Percentiles rank a stretch among this genome's conserved stretches.
phyloP scores from a whole-genome alignment of 306 rosid species.

The Cyamopsis tetragonoloba region DNA sequence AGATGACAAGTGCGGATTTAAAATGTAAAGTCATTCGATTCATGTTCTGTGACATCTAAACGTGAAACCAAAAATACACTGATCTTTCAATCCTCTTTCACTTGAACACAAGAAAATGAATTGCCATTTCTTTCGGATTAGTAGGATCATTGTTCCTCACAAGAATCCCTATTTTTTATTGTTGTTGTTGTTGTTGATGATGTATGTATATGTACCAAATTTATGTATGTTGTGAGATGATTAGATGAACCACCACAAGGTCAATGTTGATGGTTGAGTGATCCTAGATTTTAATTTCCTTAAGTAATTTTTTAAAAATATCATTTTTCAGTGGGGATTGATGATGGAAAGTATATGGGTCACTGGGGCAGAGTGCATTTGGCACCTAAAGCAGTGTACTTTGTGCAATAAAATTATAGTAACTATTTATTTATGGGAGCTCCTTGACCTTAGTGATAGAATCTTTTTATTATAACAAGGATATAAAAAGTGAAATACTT shows the following conservation, averaged over 20 bases:
- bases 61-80: too few relatives aligned
- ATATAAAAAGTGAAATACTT: too few relatives aligned
- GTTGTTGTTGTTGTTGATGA: neutral
- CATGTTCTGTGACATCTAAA: too few relatives aligned
- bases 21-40: too few relatives aligned
- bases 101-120: too few relatives aligned
- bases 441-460: neutral
- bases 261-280: neutral
- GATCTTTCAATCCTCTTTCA: too few relatives aligned
- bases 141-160: constrained; percentile 6
- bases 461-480: too few relatives aligned
- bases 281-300: constrained; percentile 12
- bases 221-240: neutral
- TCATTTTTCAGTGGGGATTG: constrained; percentile 22
- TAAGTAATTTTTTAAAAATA: neutral
- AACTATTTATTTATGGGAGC: neutral
- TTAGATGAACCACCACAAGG: neutral
- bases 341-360: neutral
- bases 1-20: too few relatives aligned
- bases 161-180: neutral
- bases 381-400: neutral
- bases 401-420: neutral
- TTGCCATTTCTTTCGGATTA: neutral
- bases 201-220: constrained; percentile 7
- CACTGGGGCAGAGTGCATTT: neutral